Percentiles rank a stretch among this genome's conserved stretches.
phyloP scores from a whole-genome alignment of 441 rosid species.

The Pelargonium australe region DNA sequence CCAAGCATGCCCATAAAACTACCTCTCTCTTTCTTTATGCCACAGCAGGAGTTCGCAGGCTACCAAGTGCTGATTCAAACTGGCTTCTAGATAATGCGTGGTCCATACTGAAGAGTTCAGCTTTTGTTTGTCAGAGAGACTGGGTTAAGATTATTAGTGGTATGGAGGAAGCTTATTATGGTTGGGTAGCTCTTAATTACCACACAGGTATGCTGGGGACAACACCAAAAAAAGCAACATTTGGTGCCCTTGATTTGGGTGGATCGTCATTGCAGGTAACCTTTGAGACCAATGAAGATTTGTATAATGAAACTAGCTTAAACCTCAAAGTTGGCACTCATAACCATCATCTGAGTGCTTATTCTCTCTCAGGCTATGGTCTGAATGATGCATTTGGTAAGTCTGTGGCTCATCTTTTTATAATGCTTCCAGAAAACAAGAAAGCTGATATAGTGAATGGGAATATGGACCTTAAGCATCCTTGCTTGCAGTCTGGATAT shows the following conservation, averaged over 20 bases:
- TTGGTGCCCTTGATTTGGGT: conserved; percentile 96
- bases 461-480: conserved; percentile 69
- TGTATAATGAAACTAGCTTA: conserved; percentile 50
- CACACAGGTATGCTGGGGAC: conserved; percentile 58
- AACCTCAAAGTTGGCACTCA: conserved; percentile 73
- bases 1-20: conserved; percentile 58
- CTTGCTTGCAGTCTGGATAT: conserved; percentile 89
- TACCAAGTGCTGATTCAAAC: conserved; percentile 67
- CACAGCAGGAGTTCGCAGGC: conserved; percentile 93
- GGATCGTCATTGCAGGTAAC: conserved; percentile 98
- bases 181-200: conserved; percentile 95
- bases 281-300: conserved; percentile 62
- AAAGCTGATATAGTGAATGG: conserved; percentile 41
- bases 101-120: conserved; percentile 71
- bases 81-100: conserved; percentile 87
- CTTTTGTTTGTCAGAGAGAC: conserved; percentile 61
- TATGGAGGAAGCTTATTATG: conserved; percentile 90
- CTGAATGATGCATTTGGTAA: conserved; percentile 96
- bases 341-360: conserved; percentile 80
- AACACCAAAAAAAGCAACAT: conserved; percentile 62
- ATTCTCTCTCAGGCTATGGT: conserved; percentile 96
- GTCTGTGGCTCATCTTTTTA: conserved; percentile 65
- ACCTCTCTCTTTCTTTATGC: conserved; percentile 85
- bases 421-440: conserved; percentile 36
- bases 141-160: conserved; percentile 88